Evolutionary conservation across 768 basidiomycete species (phyloP).

Genomic region (Butyriboletus loyo): DNA sequence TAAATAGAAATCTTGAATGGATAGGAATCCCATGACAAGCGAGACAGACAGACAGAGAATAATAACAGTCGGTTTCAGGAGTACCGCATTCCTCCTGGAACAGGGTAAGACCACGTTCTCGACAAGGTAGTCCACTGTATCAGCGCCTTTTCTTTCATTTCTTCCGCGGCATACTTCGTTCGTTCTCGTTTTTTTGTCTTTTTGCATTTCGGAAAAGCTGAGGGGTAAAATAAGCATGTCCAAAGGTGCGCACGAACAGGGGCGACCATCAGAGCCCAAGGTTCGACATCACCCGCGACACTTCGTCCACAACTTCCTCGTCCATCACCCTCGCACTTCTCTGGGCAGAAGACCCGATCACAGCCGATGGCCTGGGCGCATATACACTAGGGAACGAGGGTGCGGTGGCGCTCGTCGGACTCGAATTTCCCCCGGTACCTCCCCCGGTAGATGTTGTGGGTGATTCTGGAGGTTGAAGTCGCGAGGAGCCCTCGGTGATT

Average conservation of each 20-base stretch:
- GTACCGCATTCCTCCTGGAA: slow-evolving; percentile 19
- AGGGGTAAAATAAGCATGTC: slow-evolving; percentile 9
- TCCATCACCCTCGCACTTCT: slow-evolving; percentile 41
- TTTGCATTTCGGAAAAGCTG: slow-evolving; percentile 3
- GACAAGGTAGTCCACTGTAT: slow-evolving; percentile 20
- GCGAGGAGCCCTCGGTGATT: slow-evolving; percentile 65
- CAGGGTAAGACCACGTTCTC: slow-evolving; percentile 19
- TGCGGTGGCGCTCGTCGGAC: slow-evolving; percentile 73
- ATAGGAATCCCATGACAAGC: slow-evolving; percentile 27
- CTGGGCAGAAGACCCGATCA: slow-evolving; percentile 44
- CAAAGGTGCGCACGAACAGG: slow-evolving; percentile 13
- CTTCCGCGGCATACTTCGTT: slow-evolving; percentile 7
- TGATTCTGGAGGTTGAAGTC: slow-evolving; percentile 69
- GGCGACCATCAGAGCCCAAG: slow-evolving; percentile 50
- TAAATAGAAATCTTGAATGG: slow-evolving; percentile 35
- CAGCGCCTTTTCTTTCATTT: background rate
- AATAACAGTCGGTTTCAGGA: slow-evolving; percentile 18
- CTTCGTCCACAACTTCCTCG: slow-evolving; percentile 63
- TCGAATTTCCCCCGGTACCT: slow-evolving; percentile 73
- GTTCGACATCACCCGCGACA: slow-evolving; percentile 75
- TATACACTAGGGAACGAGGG: slow-evolving; percentile 87
- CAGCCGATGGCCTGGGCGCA: slow-evolving; percentile 54
- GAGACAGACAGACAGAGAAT: slow-evolving; percentile 17
- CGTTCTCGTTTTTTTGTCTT: slow-evolving; percentile 4
- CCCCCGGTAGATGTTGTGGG: slow-evolving; percentile 73